Evolutionary conservation across 805 yeast genomes (phyloP), one percentile per base, ranked within the genome.

Genomic region (Wickerhamomyces pijperi): DNA sequence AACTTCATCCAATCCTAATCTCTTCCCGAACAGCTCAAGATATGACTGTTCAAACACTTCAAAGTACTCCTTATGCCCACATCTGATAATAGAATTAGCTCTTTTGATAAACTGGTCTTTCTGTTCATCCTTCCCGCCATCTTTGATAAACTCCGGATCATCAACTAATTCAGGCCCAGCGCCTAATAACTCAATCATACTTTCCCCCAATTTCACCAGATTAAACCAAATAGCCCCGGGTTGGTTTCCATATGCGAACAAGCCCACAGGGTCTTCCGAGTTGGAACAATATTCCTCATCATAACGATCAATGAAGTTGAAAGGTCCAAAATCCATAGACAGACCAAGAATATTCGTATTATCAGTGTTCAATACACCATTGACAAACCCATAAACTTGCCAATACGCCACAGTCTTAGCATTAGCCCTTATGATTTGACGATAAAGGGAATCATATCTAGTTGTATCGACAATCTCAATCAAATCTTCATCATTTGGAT

Each of bases 211-310:
- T 45, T 90, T 72, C 1, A 83, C 74, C 54, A 90, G 65, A 56
- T 90, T 92, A 94, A 95, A 90, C 94, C 95, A 86, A 35, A 90
- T 77, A 0, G 88, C 74, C 19, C 79, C 71, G 0, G 97, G 97
- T 11, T 85, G 80, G 51, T 83, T 86, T n/a, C 70, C 70, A 60
- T 81, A 88, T 7, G 86, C 74, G 56, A 92, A 90, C 35, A 96
- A 66, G 15, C 64, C 55, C 36, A 64, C 61, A 34, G 68, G 70
- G 58, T 92, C 98, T 53, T 87, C 97, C 40, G 85, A 86, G 54
- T 92, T 90, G 2, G 97, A 90, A 0, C 97, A 83, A 53, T 71
- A 90, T 36, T 69, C 59, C 14, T 94, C 88, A 51, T 85, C 78
- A 54, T 80, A 90, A 35, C 72, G 74, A 53, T 88, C 96, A 81